Conservation (phyloP, 495 filamentous ascomycete genomes). For the Parachaetomium inaequale region DNA sequence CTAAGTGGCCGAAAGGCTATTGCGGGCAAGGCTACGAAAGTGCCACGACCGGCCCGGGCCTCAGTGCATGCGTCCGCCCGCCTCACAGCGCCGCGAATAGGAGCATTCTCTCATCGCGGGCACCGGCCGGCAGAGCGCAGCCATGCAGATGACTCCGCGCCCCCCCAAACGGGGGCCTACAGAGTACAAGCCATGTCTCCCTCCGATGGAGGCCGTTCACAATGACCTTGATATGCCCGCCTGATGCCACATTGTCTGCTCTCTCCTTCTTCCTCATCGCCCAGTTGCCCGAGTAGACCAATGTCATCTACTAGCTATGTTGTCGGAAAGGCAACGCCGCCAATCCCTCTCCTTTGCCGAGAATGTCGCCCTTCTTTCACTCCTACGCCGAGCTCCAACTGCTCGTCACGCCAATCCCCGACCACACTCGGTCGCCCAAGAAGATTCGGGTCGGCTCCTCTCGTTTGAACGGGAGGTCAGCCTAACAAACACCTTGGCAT, state of each 20-base stretch:
- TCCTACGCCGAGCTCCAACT: slow-evolving; percentile 13
- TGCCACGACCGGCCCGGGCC: slow-evolving; percentile 18
- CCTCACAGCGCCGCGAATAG: slow-evolving; percentile 12
- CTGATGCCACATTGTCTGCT: background rate
- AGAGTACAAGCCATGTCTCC: background rate
- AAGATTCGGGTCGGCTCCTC: slow-evolving; percentile 18
- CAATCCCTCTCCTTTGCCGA: slow-evolving; percentile 13
- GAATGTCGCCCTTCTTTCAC: slow-evolving; percentile 31
- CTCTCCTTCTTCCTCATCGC: background rate
- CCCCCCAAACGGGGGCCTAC: background rate
- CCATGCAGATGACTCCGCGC: background rate
- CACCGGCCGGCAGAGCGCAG: slow-evolving; percentile 2
- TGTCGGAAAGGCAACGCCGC: slow-evolving; percentile 1
- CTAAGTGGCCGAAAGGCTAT: background rate
- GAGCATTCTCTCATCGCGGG: slow-evolving; percentile 1
- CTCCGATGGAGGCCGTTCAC: background rate
- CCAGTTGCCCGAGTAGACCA: background rate
- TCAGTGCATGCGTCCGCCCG: slow-evolving; percentile 15
- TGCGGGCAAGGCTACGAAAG: background rate
- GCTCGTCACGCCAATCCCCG: slow-evolving; percentile 16
- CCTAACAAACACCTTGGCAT: slow-evolving; percentile 37
- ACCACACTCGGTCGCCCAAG: background rate
- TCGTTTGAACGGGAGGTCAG: slow-evolving; percentile 33
- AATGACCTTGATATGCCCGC: background rate
- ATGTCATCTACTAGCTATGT: background rate